A percentile compares a stretch with the other conserved stretches of the same genome.
Evolutionary conservation across 176 grass and related monocot genomes (phyloP).

Genomic region (Carex cristatella): DNA sequence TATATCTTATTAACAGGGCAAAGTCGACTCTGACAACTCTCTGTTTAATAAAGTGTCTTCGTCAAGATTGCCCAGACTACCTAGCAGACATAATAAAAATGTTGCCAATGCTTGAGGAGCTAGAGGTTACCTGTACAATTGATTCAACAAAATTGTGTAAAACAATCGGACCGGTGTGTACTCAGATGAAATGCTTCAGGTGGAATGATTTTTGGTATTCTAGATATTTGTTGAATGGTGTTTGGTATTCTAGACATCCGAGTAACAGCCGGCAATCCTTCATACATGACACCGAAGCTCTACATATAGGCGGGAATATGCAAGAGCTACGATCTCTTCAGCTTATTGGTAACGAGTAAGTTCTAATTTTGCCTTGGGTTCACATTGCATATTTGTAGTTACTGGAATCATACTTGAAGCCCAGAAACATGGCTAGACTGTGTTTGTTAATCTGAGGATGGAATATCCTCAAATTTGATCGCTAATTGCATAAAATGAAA

Average conservation of each 20-base stretch:
- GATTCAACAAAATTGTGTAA: not conserved
- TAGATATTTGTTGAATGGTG: not conserved
- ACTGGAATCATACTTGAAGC: too few relatives aligned
- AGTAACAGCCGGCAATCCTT: too few relatives aligned
- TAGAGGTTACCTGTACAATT: not conserved
- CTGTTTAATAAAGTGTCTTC: not conserved
- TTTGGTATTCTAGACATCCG: not conserved
- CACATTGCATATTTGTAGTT: too few relatives aligned
- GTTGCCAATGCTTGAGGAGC: not conserved
- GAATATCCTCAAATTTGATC: too few relatives aligned
- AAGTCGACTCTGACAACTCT: not conserved
- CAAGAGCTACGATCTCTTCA: not conserved
- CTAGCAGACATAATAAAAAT: not conserved
- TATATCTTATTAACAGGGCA: not conserved
- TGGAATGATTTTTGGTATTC: not conserved
- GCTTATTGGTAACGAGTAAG: not conserved
- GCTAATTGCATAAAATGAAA: too few relatives aligned
- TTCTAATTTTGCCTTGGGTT: not conserved
- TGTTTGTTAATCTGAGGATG: too few relatives aligned
- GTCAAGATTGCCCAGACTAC: not conserved
- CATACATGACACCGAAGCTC: not conserved
- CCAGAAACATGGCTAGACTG: not conserved
- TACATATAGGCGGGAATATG: not conserved
- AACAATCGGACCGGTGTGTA: not conserved
- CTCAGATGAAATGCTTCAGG: not conserved